Base-by-base conservation (phyloP, 2,329 filamentous ascomycete genomes). In the Ceratocystis huliohia region DNA sequence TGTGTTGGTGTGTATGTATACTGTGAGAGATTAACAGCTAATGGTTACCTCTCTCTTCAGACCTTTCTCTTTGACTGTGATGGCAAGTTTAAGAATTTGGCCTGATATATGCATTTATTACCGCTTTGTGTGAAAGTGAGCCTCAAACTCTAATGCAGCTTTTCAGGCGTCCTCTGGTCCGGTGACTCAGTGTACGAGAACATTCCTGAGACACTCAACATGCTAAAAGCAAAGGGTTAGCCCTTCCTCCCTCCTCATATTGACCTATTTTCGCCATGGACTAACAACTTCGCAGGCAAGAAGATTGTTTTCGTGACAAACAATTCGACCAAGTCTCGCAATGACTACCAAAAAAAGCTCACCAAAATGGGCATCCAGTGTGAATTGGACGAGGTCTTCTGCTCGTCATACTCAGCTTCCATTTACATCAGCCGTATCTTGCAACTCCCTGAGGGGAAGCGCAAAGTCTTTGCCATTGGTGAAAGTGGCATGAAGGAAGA, bases 11-110 rank as follows among this genome's bases (percentile, higher is more conserved):
- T 10, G 33, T 37, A 2, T 37, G 8, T 37, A 37, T 37, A 37
- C 33, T 22, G 46, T 20, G 46, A 50, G 46, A 50, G 46, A 50
- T 50, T 50, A 50, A 20, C 46, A 50, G 53, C 53, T 57, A 57
- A 57, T 57, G 53, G 8, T 17, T 17, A 30, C 15, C 53, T 3
- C 10, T 37, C 25, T 57, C 15, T 68, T 67, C 71, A 96, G 91
- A 86, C 89, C 45, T 97, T 99, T 74, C 80, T 99, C 13, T 90
- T 99, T 73, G 94, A 99, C 75, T 99, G 94, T 78, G 94, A 99
- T 84, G 94, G 93, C 96, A 79, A 72, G 80, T 56, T 30, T 50
- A 15, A 7, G 48, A 30, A 44, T 2, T 7, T 41, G 4, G n/a
- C 28, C 15, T 37, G 7, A 8, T 50, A 6, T 22, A 50, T 50